Conservation (phyloP, 495 filamentous ascomycete species). For the Letharia columbiana region DNA sequence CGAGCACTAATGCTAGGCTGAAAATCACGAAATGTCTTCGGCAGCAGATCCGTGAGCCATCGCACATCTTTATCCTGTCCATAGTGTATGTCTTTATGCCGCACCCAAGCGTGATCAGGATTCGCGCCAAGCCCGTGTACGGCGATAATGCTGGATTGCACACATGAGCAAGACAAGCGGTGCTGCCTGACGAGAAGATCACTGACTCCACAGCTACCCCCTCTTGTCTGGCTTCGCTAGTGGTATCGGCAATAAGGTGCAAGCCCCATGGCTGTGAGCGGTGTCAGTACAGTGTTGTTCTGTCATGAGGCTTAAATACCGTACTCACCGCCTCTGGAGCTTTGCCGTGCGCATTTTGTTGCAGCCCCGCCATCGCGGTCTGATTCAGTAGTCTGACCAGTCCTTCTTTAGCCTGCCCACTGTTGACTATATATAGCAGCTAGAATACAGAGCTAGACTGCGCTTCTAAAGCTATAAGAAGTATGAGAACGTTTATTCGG, state of each 20-base stretch:
- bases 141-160: neutral
- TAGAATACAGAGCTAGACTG: too few species aligned
- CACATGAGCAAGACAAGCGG: neutral
- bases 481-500: too few species aligned
- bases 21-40: neutral
- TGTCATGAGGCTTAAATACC: neutral
- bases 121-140: conserved; percentile 1
- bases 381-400: too few species aligned
- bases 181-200: neutral
- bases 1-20: neutral
- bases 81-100: neutral
- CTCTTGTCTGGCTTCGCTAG: neutral
- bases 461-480: too few species aligned
- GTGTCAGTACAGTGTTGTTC: neutral
- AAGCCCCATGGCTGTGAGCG: neutral
- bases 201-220: neutral
- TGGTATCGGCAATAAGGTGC: neutral
- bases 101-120: conserved; percentile 1
- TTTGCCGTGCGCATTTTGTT: neutral
- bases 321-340: neutral
- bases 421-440: too few species aligned
- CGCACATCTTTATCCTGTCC: neutral
- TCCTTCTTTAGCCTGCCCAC: too few species aligned
- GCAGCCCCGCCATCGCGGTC: neutral
- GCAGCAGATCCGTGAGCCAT: conserved; percentile 7